Evolutionary conservation across 192 early-diverging fungal genomes (phyloP), one percentile per base, ranked within the genome.

Genomic region (Coemansia sp.): DNA sequence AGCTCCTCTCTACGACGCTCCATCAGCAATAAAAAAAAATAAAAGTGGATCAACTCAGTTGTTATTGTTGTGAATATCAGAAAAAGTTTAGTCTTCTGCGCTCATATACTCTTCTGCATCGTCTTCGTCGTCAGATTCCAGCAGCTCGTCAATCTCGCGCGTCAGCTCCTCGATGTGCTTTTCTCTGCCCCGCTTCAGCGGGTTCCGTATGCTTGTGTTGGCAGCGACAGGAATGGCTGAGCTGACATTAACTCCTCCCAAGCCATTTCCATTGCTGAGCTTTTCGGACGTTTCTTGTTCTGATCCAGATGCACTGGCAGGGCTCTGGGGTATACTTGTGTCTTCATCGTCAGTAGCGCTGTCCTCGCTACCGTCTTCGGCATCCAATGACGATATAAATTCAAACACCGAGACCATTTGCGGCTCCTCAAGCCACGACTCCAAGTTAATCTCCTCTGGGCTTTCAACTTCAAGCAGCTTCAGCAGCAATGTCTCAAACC

Each of bases 1-100:
- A 98, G 75, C 78, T 96, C 91, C 60, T 86, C 84, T 40, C 81
- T 84, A 59, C 86, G 81, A 56, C 81, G 71, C 57, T 88, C 84
- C 86, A 91, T 88, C 40, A 15, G 30, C 11, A 26, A 26, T 26
- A 26, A 26, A 26, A 26, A 3, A 26, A 26, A 26, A 26, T 3
- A 26, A 4, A 26, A 4, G 23, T 26, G 23, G 23, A 26, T 26
- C 23, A 26, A 26, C 23, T 26, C 23, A 1, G 23, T 4, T 26
- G 23, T 26, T 26, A 26, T 26, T 26, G 23, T 26, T 26, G 23
- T 26, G 23, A 26, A 26, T 26, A 3, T n/a, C n/a, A n/a, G n/a
- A n/a, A 26, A 26, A 26, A 26, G 1, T 26, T 40, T 49, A 64
- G 21, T 55, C 61, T 20, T 65, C 62, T 15, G 54, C 62, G 42